Base-by-base conservation (phyloP, 805 yeast species). In the Suhomyces prunicola region DNA sequence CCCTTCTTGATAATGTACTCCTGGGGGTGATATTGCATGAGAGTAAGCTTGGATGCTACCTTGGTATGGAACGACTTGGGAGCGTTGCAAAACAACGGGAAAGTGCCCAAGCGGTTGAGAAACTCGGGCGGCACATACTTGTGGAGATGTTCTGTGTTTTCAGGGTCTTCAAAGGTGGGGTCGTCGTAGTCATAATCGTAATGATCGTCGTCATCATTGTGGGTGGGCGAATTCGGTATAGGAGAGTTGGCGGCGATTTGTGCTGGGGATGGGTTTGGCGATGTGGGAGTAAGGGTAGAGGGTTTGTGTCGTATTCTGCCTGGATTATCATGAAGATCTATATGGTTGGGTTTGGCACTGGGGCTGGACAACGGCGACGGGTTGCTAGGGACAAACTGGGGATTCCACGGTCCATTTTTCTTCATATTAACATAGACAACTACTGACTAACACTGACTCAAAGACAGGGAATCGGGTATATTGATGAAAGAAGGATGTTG, bases 1-100 rank as follows among this genome's bases (percentile, higher is more conserved):
- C 93, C 92, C 57, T 78, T 82, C 53, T 82, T 83, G 44, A 87
- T 83, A 36, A 87, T 84, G 63, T 81, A 84, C 55, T 84, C 87
- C 59, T 86, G 89, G 0, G 92, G 85, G 54, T 81, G 84, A 55
- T 77, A 82, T 52, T 83, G 87, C 54, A 85, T 79, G 6, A 86
- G 74, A 47, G 79, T 77, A 22, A 87, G 70, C 50, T 82, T 79
- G 31, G 83, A 73, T 0, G 85, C 84, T 4, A 88, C 76, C 39
- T 83, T 84, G 35, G 77, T 69, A 57, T 83, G 83, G 63, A 87
- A 87, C 6, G 85, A 70, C 31, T 74, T 77, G 8, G 93, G 91
- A 0, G 93, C 93, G 49, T 78, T 76, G 54, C 75, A 77, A 71
- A 87, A 86, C 29, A 87, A 73, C 0, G 90, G 82, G 64, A 87